Conservation (phyloP, 352 stramenopile species). For the Globisporangium polare region DNA sequence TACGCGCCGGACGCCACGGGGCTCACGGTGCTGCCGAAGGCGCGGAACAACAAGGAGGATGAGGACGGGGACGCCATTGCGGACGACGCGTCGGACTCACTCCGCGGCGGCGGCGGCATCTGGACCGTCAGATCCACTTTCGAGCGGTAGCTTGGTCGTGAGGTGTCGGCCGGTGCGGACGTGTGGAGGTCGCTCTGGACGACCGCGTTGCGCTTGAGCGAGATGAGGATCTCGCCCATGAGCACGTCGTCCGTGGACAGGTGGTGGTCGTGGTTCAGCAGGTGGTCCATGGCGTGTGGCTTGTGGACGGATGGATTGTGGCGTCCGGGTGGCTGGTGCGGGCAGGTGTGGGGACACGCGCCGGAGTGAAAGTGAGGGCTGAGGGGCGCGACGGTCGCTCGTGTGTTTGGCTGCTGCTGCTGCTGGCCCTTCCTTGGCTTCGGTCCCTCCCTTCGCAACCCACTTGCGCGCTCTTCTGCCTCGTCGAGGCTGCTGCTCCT, state of each 20-base stretch:
- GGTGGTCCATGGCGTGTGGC: not conserved
- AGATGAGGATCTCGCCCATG: slow-evolving; percentile 79
- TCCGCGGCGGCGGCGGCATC: slow-evolving; percentile 15
- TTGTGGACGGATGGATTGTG: slow-evolving; percentile 5
- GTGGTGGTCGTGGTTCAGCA: not conserved
- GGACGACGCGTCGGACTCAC: slow-evolving; percentile 12
- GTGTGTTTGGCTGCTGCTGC: not conserved
- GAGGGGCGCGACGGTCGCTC: not conserved
- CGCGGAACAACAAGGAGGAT: not conserved
- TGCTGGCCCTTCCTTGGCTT: not conserved
- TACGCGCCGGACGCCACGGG: slow-evolving; percentile 41
- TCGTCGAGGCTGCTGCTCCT: not conserved
- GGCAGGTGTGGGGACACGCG: slow-evolving; percentile 13
- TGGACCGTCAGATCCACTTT: slow-evolving; percentile 52
- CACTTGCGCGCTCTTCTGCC: slow-evolving; percentile 4
- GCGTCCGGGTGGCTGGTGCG: not conserved
- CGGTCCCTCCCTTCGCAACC: slow-evolving; percentile 4
- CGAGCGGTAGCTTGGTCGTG: slow-evolving; percentile 26
- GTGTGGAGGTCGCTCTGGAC: slow-evolving; percentile 12
- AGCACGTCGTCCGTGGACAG: slow-evolving; percentile 64
- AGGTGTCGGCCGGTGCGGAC: slow-evolving; percentile 1
- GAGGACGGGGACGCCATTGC: slow-evolving; percentile 26
- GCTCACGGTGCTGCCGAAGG: slow-evolving; percentile 29
- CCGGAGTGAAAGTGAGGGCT: slow-evolving; percentile 13
- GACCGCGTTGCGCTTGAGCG: slow-evolving; percentile 49